These are phyloP conservation scores for Metschnikowia shivogae DNA, from an alignment of 805 yeast genomes.

Conservation along the genomic window DNA sequence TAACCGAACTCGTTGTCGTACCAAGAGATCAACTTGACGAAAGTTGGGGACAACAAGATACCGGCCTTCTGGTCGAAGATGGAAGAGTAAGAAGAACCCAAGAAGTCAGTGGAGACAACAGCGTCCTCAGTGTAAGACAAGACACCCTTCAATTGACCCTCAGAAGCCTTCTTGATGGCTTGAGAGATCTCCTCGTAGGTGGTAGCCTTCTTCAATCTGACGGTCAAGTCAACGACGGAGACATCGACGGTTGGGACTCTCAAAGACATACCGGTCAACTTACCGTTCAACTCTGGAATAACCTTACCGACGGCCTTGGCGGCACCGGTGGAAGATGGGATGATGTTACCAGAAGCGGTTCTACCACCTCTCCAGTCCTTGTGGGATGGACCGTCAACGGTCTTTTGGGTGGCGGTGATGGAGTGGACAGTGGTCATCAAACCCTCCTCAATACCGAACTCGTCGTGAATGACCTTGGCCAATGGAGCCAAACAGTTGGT, in stretches of 20 bases:
- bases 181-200: conserved; percentile 80
- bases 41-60: conserved; percentile 78
- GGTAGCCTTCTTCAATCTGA: conserved; percentile 70
- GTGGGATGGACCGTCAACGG: conserved; percentile 95
- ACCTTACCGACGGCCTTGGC: conserved; percentile 98
- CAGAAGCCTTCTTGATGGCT: conserved; percentile 70
- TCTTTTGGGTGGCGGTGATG: conserved; percentile 93
- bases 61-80: conserved; percentile 92
- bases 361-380: conserved; percentile 99
- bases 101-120: conserved; percentile 87
- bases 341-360: conserved; percentile 92
- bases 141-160: conserved; percentile 75
- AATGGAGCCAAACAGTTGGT: conserved; percentile 94
- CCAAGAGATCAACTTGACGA: conserved; percentile 91
- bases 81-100: conserved; percentile 78
- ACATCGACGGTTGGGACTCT: conserved; percentile 94
- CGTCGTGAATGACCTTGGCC: conserved; percentile 84
- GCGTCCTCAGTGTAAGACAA: conserved; percentile 90
- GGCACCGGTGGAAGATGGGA: conserved; percentile 95
- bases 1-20: conserved; percentile 96
- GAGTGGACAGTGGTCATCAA: conserved; percentile 96
- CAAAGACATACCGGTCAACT: conserved; percentile 89
- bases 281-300: conserved; percentile 85
- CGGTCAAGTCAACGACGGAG: conserved; percentile 90
- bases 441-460: conserved; percentile 85